Conservation (phyloP, 139 green algal species). For the Spirogloea muscicola region DNA sequence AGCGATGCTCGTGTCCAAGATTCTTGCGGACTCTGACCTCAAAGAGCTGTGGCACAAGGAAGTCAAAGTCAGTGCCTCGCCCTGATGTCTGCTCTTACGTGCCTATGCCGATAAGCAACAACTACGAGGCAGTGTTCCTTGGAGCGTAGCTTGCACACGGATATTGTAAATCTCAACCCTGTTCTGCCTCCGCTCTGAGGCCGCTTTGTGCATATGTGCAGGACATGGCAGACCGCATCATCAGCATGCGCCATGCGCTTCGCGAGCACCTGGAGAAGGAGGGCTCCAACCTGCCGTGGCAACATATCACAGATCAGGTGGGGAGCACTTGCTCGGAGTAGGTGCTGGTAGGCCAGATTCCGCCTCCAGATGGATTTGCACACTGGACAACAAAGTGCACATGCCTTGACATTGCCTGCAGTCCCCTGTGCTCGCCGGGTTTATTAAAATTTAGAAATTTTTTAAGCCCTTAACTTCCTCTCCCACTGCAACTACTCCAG, state of each 20-base stretch:
- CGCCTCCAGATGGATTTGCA: too few species aligned
- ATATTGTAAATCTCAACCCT: too few species aligned
- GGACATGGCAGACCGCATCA: conserved; percentile 89
- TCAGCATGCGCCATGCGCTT: conserved; percentile 64
- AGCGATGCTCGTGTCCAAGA: conserved; percentile 34
- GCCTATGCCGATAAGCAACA: too few species aligned
- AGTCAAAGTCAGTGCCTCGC: conserved; percentile 30
- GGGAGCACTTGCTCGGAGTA: too few species aligned
- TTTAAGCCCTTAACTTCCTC: too few species aligned
- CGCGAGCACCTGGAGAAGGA: conserved; percentile 61
- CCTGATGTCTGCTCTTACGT: neutral
- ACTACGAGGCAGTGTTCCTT: too few species aligned
- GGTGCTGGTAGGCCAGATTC: too few species aligned
- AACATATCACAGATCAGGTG: conserved; percentile 68
- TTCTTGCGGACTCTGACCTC: conserved; percentile 49
- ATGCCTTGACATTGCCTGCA: neutral
- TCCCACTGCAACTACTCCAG: too few species aligned
- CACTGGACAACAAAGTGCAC: neutral
- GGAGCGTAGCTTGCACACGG: neutral
- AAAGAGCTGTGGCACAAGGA: conserved; percentile 49
- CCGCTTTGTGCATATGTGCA: too few species aligned
- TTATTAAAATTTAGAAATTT: too few species aligned
- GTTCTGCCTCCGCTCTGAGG: too few species aligned
- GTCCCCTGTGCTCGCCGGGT: too few species aligned
- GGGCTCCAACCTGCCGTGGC: conserved; percentile 63